Percentiles rank a stretch among this genome's conserved stretches.
Evolutionary conservation across 345 rosid genomes (phyloP).

Genomic region (Atalantia buxifolia): DNA sequence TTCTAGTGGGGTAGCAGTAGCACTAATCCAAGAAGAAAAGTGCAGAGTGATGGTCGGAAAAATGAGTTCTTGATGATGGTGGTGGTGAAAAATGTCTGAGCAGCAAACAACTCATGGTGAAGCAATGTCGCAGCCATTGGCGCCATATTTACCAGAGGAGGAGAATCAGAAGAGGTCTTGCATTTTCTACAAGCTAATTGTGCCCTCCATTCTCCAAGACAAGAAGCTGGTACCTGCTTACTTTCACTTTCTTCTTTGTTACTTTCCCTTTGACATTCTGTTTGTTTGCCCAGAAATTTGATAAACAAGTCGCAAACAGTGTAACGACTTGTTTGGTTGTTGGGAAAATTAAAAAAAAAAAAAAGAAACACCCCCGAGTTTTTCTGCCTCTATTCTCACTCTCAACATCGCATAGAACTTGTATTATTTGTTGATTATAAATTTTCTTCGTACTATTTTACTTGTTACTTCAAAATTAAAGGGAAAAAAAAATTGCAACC

Average conservation of each 20-base stretch:
- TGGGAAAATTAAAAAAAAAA: not conserved
- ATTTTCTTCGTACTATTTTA: not conserved
- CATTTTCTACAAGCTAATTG: constrained; percentile 37
- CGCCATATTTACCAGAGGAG: constrained; percentile 9
- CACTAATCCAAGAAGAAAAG: not conserved
- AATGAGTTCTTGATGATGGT: not conserved
- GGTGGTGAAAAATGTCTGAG: not conserved
- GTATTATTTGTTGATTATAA: not conserved
- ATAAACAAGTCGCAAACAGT: not conserved
- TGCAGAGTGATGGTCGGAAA: not conserved
- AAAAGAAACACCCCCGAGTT: not conserved
- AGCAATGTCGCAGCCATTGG: constrained; percentile 20
- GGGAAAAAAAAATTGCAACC: not conserved
- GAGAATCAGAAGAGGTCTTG: constrained; percentile 22
- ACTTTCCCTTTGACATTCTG: not conserved
- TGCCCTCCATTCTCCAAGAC: constrained; percentile 36
- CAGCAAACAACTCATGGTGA: not conserved
- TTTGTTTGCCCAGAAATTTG: constrained; percentile 18
- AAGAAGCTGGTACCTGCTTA: constrained; percentile 27
- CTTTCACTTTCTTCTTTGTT: not conserved
- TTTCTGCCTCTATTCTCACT: not conserved
- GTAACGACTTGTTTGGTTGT: not conserved
- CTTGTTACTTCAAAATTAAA: not conserved
- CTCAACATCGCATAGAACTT: not conserved
- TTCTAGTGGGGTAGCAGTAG: not conserved